Evolutionary conservation across 805 yeast species (phyloP).

Genomic region (Hanseniaspora mollemarum): DNA sequence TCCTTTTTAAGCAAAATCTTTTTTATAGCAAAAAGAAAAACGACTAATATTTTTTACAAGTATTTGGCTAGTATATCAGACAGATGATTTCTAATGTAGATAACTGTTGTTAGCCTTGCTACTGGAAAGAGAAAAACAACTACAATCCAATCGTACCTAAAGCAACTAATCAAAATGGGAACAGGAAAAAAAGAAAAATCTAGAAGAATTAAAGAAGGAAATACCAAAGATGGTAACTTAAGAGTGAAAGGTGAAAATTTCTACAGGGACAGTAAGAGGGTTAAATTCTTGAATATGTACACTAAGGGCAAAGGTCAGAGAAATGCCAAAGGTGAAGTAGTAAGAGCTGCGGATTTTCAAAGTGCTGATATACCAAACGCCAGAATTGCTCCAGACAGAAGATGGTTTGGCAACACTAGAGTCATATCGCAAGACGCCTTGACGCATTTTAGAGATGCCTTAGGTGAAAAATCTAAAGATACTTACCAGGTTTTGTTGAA

Average conservation of each 20-base stretch:
- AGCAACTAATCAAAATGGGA: constrained; percentile 49
- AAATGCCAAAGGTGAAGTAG: constrained; percentile 76
- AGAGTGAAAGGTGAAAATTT: constrained; percentile 95
- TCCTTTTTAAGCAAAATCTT: constrained; percentile 16
- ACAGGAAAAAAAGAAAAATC: constrained; percentile 82
- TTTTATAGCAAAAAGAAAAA: too few relatives aligned
- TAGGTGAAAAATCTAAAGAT: constrained; percentile 75
- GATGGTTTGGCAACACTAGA: constrained; percentile 96
- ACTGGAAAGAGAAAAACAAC: not conserved
- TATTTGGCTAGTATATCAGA: not conserved
- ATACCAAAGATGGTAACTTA: constrained; percentile 75
- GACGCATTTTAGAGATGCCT: constrained; percentile 84
- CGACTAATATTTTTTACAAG: not conserved
- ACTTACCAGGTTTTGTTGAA: constrained; percentile 75
- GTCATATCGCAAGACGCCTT: constrained; percentile 96
- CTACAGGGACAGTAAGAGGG: constrained; percentile 87
- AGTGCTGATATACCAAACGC: constrained; percentile 81
- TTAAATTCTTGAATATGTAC: constrained; percentile 82
- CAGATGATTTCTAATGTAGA: not conserved
- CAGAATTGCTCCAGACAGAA: constrained; percentile 87
- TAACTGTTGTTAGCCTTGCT: too few relatives aligned
- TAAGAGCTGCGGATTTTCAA: constrained; percentile 79
- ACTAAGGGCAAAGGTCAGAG: constrained; percentile 80
- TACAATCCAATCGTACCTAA: not conserved
- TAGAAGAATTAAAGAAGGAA: constrained; percentile 75